Percentiles rank a stretch among this genome's conserved stretches.
These are phyloP conservation scores for Fusarium ambrosium DNA, from an alignment of 2,329 filamentous ascomycete genomes.

Conservation along the genomic window DNA sequence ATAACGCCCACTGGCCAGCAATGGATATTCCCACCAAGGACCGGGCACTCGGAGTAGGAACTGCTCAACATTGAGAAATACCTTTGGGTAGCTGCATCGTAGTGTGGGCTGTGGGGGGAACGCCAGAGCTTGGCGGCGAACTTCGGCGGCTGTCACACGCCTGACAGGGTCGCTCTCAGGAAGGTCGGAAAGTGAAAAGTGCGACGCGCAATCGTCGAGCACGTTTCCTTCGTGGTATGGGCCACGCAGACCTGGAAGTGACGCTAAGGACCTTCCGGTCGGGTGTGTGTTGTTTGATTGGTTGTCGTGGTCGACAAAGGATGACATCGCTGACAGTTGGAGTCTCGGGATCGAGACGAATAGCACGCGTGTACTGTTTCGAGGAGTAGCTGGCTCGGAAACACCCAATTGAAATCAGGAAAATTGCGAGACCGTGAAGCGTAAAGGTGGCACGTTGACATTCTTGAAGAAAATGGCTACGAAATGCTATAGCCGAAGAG, in stretches of 20 bases:
- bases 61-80: accelerated
- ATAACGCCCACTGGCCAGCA: accelerated
- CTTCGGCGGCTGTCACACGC: neutral
- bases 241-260: neutral
- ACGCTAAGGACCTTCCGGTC: too few relatives aligned
- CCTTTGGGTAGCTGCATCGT: too few relatives aligned
- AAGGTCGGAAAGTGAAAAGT: neutral
- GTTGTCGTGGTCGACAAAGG: too few relatives aligned
- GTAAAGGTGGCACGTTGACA: too few relatives aligned
- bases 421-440: too few relatives aligned
- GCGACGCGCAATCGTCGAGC: neutral
- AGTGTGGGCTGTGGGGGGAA: too few relatives aligned
- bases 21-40: neutral
- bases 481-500: too few relatives aligned
- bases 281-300: neutral
- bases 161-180: neutral
- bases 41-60: neutral
- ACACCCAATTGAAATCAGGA: too few relatives aligned
- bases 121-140: neutral
- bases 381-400: too few relatives aligned
- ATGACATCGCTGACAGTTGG: neutral
- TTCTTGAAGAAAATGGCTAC: too few relatives aligned
- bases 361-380: too few relatives aligned
- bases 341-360: neutral
- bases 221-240: neutral